These are phyloP conservation scores for Aspergillus texensis DNA, from an alignment of 2,329 filamentous ascomycete genomes.

Conservation along the genomic window DNA sequence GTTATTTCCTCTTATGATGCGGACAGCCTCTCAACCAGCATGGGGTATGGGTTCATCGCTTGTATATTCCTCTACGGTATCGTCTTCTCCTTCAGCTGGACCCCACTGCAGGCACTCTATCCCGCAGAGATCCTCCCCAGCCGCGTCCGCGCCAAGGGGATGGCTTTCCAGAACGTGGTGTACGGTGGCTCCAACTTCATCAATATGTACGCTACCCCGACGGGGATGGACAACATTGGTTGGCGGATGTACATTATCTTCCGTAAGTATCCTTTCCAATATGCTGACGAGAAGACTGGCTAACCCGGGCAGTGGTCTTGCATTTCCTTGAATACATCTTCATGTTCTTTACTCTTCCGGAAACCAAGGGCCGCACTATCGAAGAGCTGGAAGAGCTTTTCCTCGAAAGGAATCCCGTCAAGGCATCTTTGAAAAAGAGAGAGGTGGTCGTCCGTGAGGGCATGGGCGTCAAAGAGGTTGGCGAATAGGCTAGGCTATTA, in stretches of 20 bases:
- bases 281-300: background rate
- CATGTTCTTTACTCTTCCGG: constrained; percentile 12
- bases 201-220: constrained; percentile 12
- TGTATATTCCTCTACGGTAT: constrained; percentile 12
- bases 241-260: constrained; percentile 15
- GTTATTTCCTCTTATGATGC: constrained; percentile 6
- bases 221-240: constrained; percentile 10
- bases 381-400: constrained; percentile 12
- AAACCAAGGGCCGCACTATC: constrained; percentile 14
- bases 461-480: constrained; percentile 6
- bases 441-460: constrained; percentile 8
- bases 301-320: constrained; percentile 9
- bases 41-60: constrained; percentile 15
- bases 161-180: constrained; percentile 10
- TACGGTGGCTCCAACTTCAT: constrained; percentile 10
- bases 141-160: constrained; percentile 12
- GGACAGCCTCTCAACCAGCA: constrained; percentile 3
- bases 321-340: constrained; percentile 11
- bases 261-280: background rate
- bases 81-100: constrained; percentile 13
- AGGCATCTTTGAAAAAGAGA: constrained; percentile 5
- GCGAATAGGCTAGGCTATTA: background rate
- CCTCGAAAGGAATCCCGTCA: constrained; percentile 6
- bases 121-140: constrained; percentile 12
- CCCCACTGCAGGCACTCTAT: constrained; percentile 11